These are phyloP conservation scores for Ajuga chamaepitys DNA, from an alignment of 257 asterid species.

Conservation along the genomic window DNA sequence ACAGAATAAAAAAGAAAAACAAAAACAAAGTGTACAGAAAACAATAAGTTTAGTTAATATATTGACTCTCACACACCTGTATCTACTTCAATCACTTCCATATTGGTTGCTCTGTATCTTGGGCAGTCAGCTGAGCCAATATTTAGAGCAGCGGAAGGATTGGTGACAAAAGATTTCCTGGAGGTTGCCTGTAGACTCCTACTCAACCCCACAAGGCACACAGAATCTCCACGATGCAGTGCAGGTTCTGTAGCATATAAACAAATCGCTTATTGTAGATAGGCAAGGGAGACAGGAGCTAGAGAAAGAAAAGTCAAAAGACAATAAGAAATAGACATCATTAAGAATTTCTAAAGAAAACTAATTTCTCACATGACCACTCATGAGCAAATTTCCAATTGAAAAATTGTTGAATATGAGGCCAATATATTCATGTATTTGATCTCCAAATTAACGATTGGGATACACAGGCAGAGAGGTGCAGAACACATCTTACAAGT, in stretches of 20 bases:
- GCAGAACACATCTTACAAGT: neutral
- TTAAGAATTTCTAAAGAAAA: neutral
- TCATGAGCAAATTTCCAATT: neutral
- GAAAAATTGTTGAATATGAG: neutral
- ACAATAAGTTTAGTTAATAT: neutral
- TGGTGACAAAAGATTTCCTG: constrained; percentile 87
- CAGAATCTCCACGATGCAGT: constrained; percentile 96
- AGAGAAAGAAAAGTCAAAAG: constrained; percentile 1
- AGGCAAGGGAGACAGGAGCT: neutral
- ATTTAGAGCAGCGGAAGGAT: constrained; percentile 87
- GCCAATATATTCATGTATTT: too few relatives aligned
- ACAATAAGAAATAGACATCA: constrained; percentile 15
- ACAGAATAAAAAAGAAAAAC: constrained; percentile 6
- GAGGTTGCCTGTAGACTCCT: constrained; percentile 95
- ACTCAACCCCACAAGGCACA: constrained; percentile 86
- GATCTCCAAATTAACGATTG: too few relatives aligned
- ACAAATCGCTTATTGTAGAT: constrained; percentile 3
- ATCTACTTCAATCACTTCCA: constrained; percentile 98
- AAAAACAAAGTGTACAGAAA: neutral
- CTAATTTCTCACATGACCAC: neutral
- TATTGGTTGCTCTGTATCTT: constrained; percentile 90
- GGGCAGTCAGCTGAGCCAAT: constrained; percentile 92
- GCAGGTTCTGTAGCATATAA: constrained; percentile 64
- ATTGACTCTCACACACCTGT: constrained; percentile 45
- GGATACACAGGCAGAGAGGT: neutral